phyloP scores from a whole-genome alignment of 2,329 filamentous ascomycete species.

The Allantophomopsis lycopodina region DNA sequence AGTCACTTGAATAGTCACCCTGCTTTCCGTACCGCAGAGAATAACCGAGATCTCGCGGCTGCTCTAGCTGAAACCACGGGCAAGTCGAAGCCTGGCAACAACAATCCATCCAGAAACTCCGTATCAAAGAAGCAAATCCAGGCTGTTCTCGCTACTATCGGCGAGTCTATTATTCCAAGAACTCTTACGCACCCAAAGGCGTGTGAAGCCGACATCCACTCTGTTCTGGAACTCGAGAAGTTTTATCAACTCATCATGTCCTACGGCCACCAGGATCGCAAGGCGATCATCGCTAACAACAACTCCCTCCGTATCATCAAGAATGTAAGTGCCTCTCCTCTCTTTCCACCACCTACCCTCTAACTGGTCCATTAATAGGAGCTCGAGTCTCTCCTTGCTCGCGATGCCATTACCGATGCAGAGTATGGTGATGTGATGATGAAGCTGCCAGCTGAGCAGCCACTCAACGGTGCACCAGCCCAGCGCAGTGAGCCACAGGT shows the following conservation, averaged over 20 bases:
- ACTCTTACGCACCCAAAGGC: too few species aligned
- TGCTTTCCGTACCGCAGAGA: too few species aligned
- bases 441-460: conserved; percentile 60
- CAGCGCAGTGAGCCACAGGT: conserved; percentile 20
- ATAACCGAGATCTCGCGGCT: too few species aligned
- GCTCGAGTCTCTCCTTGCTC: conserved; percentile 78
- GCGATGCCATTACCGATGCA: conserved; percentile 61
- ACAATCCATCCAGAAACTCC: too few species aligned
- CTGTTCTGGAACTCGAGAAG: too few species aligned
- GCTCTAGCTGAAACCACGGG: too few species aligned
- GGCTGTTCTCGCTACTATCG: too few species aligned
- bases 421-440: conserved; percentile 63
- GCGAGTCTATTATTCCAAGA: too few species aligned
- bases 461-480: conserved; percentile 24
- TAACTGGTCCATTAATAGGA: conserved; percentile 42
- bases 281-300: conserved; percentile 19
- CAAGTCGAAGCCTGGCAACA: too few species aligned
- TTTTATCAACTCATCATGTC: conserved; percentile 1
- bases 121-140: too few species aligned
- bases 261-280: conserved; percentile 10
- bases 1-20: too few species aligned
- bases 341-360: neutral
- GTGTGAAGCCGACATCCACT: too few species aligned
- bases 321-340: conserved; percentile 12
- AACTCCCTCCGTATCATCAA: conserved; percentile 19